Evolutionary conservation across 805 yeast species (phyloP), one percentile per base, ranked within the genome.

Genomic region (Kodamaea leandrae): DNA sequence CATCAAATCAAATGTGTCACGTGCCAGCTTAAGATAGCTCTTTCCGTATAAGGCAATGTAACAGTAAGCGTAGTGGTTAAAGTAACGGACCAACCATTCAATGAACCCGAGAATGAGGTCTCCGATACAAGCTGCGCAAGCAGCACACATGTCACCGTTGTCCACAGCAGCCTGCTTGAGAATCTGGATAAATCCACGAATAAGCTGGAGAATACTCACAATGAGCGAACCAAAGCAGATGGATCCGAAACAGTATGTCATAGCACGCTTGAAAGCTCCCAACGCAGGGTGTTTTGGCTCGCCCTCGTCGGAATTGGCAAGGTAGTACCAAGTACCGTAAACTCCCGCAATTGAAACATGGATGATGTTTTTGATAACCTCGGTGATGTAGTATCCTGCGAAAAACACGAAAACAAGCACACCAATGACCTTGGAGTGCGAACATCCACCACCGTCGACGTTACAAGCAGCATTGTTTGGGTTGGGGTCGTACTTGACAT

Each of bases 271-370:
- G 49, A 89, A 78, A 2, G 96, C 82, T 2, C 93, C 89, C 46
- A 82, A 66, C 1, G 95, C 93, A 3, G 96, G 91, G 68, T 76
- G 74, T 52, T 58, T 72, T 23, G 96, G 96, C 67, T 78, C 82
- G 2, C 89, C 89, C 58, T 83, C 83, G 57, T 82, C 88, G 9
- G 88, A 77, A 41, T 72, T 71, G 14, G 84, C 76, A 61, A 85
- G 75, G 62, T 87, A 90, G 62, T 86, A 89, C 96, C 97, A 90
- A 6, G 91, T 77, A 7, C 96, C 96, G 58, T 77, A 90, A 14
- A 88, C 79, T 18, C 96, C 96, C 17, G 91, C 74, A 35, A 87
- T 80, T 1, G 89, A 78, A 16, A 83, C 85, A 55, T 90, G 95
- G 26, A 88, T 81, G 12, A 86, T 72, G 53, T 86, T 88, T 63